Evolutionary conservation across 768 basidiomycete species (phyloP).

Genomic region (Termitomyces sp.): DNA sequence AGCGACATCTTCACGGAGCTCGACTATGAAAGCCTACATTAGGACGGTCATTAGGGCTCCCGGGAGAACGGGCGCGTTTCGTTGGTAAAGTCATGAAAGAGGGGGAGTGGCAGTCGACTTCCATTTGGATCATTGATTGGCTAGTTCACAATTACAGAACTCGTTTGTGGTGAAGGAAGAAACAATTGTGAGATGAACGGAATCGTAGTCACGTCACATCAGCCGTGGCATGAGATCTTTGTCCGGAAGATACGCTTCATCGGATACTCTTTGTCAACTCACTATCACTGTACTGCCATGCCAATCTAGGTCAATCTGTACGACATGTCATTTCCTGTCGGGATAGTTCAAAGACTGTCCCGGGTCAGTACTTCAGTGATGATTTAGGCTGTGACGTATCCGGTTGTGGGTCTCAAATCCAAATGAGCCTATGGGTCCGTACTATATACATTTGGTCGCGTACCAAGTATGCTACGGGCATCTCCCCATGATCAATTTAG

Average conservation of each 20-base stretch:
- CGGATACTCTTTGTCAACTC: too few relatives aligned
- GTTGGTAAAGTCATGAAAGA: conserved; percentile 28
- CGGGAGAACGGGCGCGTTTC: conserved; percentile 63
- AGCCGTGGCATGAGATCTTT: not conserved
- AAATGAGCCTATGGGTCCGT: too few relatives aligned
- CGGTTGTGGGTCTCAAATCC: not conserved
- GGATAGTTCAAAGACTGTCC: not conserved
- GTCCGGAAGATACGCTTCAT: too few relatives aligned
- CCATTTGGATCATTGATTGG: conserved; percentile 38
- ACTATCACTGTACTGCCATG: too few relatives aligned
- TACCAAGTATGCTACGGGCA: too few relatives aligned
- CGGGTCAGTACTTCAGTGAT: too few relatives aligned
- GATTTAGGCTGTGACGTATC: not conserved
- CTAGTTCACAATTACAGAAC: not conserved
- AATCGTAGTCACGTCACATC: not conserved
- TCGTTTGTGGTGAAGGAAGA: conserved; percentile 2
- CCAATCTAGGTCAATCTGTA: too few relatives aligned
- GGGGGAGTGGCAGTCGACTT: conserved; percentile 48
- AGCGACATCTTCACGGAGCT: not conserved
- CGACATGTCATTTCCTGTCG: not conserved
- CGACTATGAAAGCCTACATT: conserved; percentile 31
- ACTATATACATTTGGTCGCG: too few relatives aligned
- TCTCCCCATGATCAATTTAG: too few relatives aligned
- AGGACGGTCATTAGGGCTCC: conserved; percentile 45
- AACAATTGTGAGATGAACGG: not conserved